Evolutionary conservation across 495 filamentous ascomycete genomes (phyloP).

Genomic region (Xylaria longipes): DNA sequence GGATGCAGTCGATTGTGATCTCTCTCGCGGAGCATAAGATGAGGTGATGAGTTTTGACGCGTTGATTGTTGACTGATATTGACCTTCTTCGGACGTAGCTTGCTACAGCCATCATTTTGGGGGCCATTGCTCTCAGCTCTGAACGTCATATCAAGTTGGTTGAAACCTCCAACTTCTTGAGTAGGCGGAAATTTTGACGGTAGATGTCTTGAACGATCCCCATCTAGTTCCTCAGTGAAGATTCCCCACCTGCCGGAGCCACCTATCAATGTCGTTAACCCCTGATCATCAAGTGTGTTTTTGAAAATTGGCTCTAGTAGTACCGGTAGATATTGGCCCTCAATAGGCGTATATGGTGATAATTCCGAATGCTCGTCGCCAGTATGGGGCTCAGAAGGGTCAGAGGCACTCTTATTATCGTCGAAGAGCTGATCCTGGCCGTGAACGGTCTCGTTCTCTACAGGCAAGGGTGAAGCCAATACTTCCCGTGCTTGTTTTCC

Average conservation of each 20-base stretch:
- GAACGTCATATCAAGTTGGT: background rate
- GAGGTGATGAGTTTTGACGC: background rate
- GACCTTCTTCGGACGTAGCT: background rate
- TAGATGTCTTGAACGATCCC: background rate
- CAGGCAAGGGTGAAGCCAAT: conserved; percentile 10
- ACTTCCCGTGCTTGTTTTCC: too few relatives aligned
- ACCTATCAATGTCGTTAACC: conserved; percentile 11
- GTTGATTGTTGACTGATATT: background rate
- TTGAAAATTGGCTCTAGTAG: background rate
- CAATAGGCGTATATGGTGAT: background rate
- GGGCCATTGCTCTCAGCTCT: background rate
- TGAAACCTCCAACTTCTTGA: background rate
- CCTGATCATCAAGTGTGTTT: background rate
- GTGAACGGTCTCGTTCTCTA: conserved; percentile 26
- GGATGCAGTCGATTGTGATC: background rate
- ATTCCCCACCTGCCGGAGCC: background rate
- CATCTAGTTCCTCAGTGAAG: background rate
- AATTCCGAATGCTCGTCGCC: background rate
- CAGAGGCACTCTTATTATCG: conserved; percentile 4
- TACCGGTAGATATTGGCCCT: background rate
- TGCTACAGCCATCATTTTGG: background rate
- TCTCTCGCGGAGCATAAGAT: background rate
- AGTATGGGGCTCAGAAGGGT: background rate
- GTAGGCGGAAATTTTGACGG: background rate
- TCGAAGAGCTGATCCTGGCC: conserved; percentile 27